These are phyloP conservation scores for Populus nigra DNA, from an alignment of 345 rosid species.

Conservation along the genomic window DNA sequence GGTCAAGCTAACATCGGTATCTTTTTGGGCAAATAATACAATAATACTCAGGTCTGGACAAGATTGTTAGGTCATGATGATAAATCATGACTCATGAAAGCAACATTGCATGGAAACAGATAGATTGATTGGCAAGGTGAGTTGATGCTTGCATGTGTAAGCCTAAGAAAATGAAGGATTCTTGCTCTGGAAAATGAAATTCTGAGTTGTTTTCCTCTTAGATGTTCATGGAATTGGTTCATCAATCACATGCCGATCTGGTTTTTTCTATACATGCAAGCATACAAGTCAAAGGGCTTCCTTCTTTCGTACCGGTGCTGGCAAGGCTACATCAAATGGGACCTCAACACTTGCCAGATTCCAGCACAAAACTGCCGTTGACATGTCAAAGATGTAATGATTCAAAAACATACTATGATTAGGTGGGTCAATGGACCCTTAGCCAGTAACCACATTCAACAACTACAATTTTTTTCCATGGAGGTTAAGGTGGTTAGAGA, in stretches of 20 bases:
- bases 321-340: neutral
- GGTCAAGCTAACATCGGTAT: neutral
- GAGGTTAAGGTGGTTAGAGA: neutral
- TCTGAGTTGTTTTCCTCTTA: neutral
- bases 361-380: neutral
- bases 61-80: neutral
- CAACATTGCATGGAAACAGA: neutral
- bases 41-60: neutral
- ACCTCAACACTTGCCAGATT: neutral
- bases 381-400: neutral
- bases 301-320: neutral
- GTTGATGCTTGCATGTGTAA: neutral
- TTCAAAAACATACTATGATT: too few species aligned
- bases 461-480: neutral
- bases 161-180: neutral
- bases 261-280: neutral
- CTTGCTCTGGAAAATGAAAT: neutral
- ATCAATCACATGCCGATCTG: neutral
- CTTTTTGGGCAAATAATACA: neutral
- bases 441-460: neutral
- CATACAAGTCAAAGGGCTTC: neutral
- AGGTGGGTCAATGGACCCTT: neutral
- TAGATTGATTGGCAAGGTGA: neutral
- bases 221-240: neutral
- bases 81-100: neutral